phyloP scores from a whole-genome alignment of 2,329 filamentous ascomycete species.

The Sporothrix luriei region DNA sequence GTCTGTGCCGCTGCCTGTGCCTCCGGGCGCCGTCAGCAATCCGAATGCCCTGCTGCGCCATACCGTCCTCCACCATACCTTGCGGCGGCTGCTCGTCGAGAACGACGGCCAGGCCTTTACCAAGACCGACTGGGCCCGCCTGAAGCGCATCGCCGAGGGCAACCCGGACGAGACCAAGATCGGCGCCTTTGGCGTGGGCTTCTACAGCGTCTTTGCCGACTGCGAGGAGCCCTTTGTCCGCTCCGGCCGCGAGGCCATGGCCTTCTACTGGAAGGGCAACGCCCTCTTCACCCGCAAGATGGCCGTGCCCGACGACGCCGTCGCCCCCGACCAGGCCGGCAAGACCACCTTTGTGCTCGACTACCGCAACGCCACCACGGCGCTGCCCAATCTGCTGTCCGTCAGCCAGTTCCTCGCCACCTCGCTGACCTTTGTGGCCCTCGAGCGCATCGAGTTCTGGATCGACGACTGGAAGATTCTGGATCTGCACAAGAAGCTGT shows the following conservation, averaged over 20 bases:
- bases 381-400: constrained; percentile 81
- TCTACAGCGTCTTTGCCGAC: constrained; percentile 98
- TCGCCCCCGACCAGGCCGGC: constrained; percentile 58
- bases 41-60: constrained; percentile 67
- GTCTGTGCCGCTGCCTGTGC: constrained; percentile 74
- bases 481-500: constrained; percentile 79
- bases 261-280: constrained; percentile 99
- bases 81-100: constrained; percentile 83
- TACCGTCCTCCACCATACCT: constrained; percentile 78
- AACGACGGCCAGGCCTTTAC: constrained; percentile 90
- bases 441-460: constrained; percentile 85
- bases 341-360: constrained; percentile 94
- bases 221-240: constrained; percentile 97
- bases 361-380: constrained; percentile 85
- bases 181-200: constrained; percentile 95
- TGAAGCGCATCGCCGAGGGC: constrained; percentile 98
- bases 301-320: constrained; percentile 60
- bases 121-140: constrained; percentile 84
- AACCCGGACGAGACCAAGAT: constrained; percentile 99
- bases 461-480: constrained; percentile 85
- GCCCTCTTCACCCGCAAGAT: constrained; percentile 89
- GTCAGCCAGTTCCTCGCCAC: constrained; percentile 91
- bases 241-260: constrained; percentile 90
- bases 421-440: constrained; percentile 90
- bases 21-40: constrained; percentile 37